Evolutionary conservation across 805 yeast genomes (phyloP), one percentile per base, ranked within the genome.

Genomic region (Cyberlindnera xishuangbannaensis): DNA sequence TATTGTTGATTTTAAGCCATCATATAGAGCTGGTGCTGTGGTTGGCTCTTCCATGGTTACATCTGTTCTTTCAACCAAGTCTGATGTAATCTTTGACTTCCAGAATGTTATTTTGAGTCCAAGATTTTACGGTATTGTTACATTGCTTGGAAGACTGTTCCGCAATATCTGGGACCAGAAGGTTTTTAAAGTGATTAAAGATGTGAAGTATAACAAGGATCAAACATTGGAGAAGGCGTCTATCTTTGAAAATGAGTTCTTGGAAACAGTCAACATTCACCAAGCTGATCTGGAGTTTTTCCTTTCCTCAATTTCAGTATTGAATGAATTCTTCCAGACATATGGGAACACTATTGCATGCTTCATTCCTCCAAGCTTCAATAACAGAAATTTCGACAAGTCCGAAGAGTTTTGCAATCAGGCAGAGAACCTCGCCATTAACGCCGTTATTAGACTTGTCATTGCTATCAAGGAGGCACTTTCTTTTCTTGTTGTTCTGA

Each of bases 391-490:
- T 34, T 40, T 53, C 13, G 62, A 60, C 40, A 62, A 62, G 34
- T 45, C 60, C 5, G 71, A 74, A 31, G 90, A 83, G 44, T 76
- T 82, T 27, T 79, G 87, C 27, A 64, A 76, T 35, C 88, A 92
- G 58, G 95, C 95, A 1, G 98, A 92, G 55, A 87, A 85, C 49
- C 78, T 86, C 49, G 95, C 95, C 6, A 73, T 90, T 44, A 77
- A 78, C 18, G 77, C 96, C 0, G 61, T 92, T 24, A 66, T 84
- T 28, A 78, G 83, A 48, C 71, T 88, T 8, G 69, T 88, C 36
- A 75, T 73, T 34, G 77, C 85, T 6, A 76, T 86, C 58, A 84
- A 85, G 47, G 97, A 92, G 59, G 95, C 95, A 0, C 65, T 90
- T 20, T 86, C 97, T 2, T 92, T 92, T 54, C 64, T 92, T 42